Conservation (phyloP, 176 grass and related monocot genomes). For the Aegilops umbellulata region DNA sequence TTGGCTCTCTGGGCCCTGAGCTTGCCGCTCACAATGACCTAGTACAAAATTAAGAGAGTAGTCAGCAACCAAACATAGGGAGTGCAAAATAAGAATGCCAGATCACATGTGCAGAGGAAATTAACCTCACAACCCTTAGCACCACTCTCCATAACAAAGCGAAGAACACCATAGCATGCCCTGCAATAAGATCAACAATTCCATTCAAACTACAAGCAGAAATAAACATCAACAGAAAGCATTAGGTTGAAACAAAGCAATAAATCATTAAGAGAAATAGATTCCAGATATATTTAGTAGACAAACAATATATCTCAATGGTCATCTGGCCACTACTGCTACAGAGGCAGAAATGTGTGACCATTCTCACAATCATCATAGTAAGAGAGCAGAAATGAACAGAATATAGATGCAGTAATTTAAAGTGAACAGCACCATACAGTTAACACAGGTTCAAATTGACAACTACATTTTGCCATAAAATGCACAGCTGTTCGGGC, state of each 20-base stretch:
- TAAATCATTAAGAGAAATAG: neutral
- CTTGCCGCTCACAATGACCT: constrained; percentile 94
- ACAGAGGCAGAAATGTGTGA: constrained; percentile 51
- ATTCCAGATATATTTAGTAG: constrained; percentile 79
- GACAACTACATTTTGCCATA: neutral
- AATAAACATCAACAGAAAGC: neutral
- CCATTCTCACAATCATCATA: constrained; percentile 33
- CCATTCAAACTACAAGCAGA: neutral
- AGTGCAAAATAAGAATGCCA: neutral
- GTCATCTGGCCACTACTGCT: constrained; percentile 81
- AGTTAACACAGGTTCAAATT: too few species aligned
- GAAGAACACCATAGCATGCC: constrained; percentile 95
- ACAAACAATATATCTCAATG: constrained; percentile 65
- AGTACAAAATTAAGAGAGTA: neutral
- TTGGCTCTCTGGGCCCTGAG: constrained; percentile 88
- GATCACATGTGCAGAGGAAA: neutral
- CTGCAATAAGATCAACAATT: constrained; percentile 28
- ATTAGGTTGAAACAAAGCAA: neutral
- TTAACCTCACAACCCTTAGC: constrained; percentile 85
- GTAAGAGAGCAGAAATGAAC: constrained; percentile 18
- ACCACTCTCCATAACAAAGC: constrained; percentile 94
- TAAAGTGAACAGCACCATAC: neutral
- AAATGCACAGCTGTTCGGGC: too few species aligned
- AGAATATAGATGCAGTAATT: constrained; percentile 19
- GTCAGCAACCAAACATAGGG: neutral